A percentile compares a stretch with the other conserved stretches of the same genome.
Evolutionary conservation across 2,329 filamentous ascomycete species (phyloP).

Genomic region (Xylariaceae sp.): DNA sequence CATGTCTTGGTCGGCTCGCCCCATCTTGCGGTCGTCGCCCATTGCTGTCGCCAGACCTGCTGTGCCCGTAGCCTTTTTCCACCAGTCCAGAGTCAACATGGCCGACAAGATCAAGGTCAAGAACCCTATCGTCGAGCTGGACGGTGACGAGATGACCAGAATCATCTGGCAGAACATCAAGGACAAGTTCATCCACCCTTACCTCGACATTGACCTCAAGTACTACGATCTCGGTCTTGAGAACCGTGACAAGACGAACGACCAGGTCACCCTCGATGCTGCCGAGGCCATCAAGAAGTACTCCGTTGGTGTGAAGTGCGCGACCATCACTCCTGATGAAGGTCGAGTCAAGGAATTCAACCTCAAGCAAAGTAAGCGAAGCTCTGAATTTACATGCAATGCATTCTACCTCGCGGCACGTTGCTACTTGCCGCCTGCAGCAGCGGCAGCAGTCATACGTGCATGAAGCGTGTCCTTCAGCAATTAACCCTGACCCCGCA

Average conservation of each 20-base stretch:
- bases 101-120: conserved; percentile 96
- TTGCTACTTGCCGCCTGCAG: background rate
- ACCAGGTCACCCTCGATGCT: conserved; percentile 90
- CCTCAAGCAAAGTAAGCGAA: conserved; percentile 81
- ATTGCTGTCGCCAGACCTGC: conserved; percentile 24
- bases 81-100: conserved; percentile 46
- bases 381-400: conserved; percentile 20
- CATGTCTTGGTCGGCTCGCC: conserved; percentile 28
- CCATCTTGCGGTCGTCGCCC: conserved; percentile 27
- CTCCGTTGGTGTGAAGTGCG: conserved; percentile 97
- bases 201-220: conserved; percentile 96
- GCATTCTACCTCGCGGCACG: conserved; percentile 1
- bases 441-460: background rate
- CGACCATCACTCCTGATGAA: conserved; percentile 98
- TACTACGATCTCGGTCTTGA: conserved; percentile 88
- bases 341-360: conserved; percentile 95
- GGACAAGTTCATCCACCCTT: conserved; percentile 96
- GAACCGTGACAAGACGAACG: conserved; percentile 93
- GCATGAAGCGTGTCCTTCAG: background rate
- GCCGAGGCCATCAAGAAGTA: conserved; percentile 99
- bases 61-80: conserved; percentile 32
- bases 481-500: conserved; percentile 12
- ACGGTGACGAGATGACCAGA: conserved; percentile 93
- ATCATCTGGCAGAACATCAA: conserved; percentile 99
- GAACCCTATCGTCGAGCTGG: conserved; percentile 96